A percentile compares a stretch with the other conserved stretches of the same genome.
Evolutionary conservation across 208 protist genomes (phyloP).

Genomic region (Endotrypanum monterogeii): DNA sequence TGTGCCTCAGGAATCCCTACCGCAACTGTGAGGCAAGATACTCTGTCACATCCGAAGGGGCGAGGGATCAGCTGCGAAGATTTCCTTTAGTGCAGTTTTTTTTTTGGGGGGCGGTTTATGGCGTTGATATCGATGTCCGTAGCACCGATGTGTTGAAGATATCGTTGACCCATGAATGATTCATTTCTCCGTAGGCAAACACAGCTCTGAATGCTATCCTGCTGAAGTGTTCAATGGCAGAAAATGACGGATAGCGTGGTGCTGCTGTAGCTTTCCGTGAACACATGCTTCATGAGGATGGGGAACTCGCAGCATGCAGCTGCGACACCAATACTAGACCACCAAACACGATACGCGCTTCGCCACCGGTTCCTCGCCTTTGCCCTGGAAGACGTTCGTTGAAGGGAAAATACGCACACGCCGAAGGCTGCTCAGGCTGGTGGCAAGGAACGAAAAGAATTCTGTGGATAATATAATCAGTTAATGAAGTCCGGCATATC

Average conservation of each 20-base stretch:
- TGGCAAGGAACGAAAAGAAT: neutral
- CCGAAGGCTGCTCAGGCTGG: neutral
- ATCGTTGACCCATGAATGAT: too few relatives aligned
- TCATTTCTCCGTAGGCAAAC: neutral
- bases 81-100: too few relatives aligned
- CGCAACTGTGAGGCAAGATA: too few relatives aligned
- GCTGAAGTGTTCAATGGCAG: too few relatives aligned
- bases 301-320: neutral
- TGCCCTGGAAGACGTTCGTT: neutral
- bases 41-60: too few relatives aligned
- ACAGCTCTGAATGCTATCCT: neutral
- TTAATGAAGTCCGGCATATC: constrained; percentile 81
- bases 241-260: too few relatives aligned
- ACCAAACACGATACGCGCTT: too few relatives aligned
- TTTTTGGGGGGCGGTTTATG: neutral
- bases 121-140: neutral
- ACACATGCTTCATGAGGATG: neutral
- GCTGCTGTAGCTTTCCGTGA: too few relatives aligned
- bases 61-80: neutral
- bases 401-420: neutral
- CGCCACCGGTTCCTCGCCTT: neutral
- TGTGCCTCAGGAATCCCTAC: too few relatives aligned
- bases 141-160: neutral
- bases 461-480: constrained; percentile 7
- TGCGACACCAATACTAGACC: neutral